Evolutionary conservation across 441 rosid species (phyloP), one percentile per base, ranked within the genome.

Genomic region (Codiaeum variegatum): DNA sequence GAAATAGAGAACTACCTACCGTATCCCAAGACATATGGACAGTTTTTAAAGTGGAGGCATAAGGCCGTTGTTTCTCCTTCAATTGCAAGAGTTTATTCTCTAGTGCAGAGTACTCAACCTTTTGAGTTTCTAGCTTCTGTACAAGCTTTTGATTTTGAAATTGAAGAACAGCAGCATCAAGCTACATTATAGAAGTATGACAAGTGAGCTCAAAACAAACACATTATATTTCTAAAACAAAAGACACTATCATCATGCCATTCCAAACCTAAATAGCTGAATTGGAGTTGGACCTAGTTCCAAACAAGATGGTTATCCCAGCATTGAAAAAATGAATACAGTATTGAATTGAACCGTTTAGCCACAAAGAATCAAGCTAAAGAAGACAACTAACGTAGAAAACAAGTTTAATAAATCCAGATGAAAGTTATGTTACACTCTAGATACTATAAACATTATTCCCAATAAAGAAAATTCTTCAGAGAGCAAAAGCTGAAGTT

Each of bases 71-170:
- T 79, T 86, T 88, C 75, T 81, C 91, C 83, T 77, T 85, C 80
- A 88, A 81, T 61, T 72, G 85, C 67, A 83, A 74, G 71, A 85
- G 82, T 75, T 75, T 88, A 72, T 81, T 88, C 80, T 88, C 93
- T 70, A 92, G 85, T 31, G 81, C 85, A 75, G 82, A 82, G 76
- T 79, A 81, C 81, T 93, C 98, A 24, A 88, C 79, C 85, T 92
- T 93, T 80, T 90, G 97, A 66, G 88, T 86, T 82, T 93, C 99
- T 79, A 93, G 70, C 74, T 88, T 92, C 76, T 93, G 93, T 38
- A 86, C 75, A 64, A 96, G 90, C 92, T 96, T 89, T 63, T 89
- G 91, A 79, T 96, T 96, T 81, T 93, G 93, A 79, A 78, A 91
- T 78, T 90, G 97, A 82, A 93, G 88, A 70, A 96, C 97, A 31